These are phyloP conservation scores for Cladosporium austrohemisphaericum DNA, from an alignment of 2,329 filamentous ascomycete genomes.

Conservation along the genomic window DNA sequence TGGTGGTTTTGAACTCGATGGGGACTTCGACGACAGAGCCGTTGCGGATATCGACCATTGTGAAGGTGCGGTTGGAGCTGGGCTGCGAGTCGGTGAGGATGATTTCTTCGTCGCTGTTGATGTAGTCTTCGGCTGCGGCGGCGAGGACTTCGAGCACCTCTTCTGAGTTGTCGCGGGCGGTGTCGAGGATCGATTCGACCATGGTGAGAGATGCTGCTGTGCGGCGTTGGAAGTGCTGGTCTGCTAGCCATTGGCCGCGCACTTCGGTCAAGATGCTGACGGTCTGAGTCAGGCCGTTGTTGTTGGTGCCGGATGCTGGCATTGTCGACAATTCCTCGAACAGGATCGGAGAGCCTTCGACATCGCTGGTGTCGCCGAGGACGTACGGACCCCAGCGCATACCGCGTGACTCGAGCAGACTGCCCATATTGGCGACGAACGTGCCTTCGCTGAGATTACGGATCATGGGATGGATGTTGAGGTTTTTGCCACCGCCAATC, in stretches of 20 bases:
- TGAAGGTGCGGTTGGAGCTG: conserved; percentile 21
- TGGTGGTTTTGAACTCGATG: conserved; percentile 19
- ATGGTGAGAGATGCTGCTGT: conserved; percentile 20
- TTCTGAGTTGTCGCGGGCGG: conserved; percentile 17
- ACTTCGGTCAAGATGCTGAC: conserved; percentile 21
- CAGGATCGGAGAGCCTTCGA: conserved; percentile 24
- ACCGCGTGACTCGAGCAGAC: conserved; percentile 26
- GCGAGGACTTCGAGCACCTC: conserved; percentile 23
- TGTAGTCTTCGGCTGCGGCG: conserved; percentile 21
- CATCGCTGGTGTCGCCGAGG: conserved; percentile 25
- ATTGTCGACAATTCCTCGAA: conserved; percentile 28
- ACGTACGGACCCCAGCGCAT: conserved; percentile 36
- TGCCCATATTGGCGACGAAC: conserved; percentile 34
- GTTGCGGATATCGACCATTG: conserved; percentile 21
- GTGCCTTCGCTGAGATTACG: conserved; percentile 34
- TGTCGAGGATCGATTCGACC: conserved; percentile 18
- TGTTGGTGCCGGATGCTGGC: conserved; percentile 20
- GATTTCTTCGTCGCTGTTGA: conserved; percentile 22
- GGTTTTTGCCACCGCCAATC: conserved; percentile 36
- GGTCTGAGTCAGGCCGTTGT: conserved; percentile 19
- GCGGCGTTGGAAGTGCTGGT: conserved; percentile 23
- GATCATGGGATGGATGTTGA: conserved; percentile 35
- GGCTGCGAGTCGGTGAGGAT: conserved; percentile 22
- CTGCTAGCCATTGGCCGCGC: conserved; percentile 20
- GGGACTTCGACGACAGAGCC: conserved; percentile 19